These are phyloP conservation scores for Entomortierella lignicola DNA, from an alignment of 192 early-diverging fungal genomes.

Conservation along the genomic window DNA sequence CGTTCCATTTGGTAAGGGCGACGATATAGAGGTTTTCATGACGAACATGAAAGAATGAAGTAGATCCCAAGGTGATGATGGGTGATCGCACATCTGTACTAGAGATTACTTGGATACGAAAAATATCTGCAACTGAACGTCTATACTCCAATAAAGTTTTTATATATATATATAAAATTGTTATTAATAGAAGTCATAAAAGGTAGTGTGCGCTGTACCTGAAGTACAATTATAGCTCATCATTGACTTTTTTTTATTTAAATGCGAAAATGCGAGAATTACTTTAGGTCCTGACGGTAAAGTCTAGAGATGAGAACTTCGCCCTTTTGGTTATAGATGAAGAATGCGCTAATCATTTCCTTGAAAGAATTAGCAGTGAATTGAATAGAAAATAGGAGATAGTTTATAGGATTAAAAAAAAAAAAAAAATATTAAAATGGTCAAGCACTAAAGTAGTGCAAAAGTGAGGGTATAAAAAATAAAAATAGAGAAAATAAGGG, in stretches of 20 bases:
- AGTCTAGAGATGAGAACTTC: constrained; percentile 97
- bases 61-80: constrained; percentile 90
- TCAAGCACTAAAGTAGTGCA: no score
- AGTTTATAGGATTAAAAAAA: not conserved
- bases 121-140: constrained; percentile 94
- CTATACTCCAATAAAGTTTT: no score
- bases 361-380: not conserved
- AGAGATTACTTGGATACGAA: constrained; percentile 97
- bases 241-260: no score
- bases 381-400: not conserved
- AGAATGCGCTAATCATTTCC: constrained; percentile 92
- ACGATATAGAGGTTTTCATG: constrained; percentile 98
- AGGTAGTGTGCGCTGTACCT: no score
- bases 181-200: no score
- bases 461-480: no score
- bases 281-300: constrained; percentile 96
- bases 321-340: constrained; percentile 99
- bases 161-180: no score
- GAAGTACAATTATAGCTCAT: no score
- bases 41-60: constrained; percentile 95
- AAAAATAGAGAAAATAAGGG: no score
- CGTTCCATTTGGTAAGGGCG: constrained; percentile 81
- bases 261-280: constrained; percentile 2
- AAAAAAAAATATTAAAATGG: no score
- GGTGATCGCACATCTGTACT: constrained; percentile 88